phyloP scores from a whole-genome alignment of 2,329 filamentous ascomycete species.

The Cordyceps farinosa region DNA sequence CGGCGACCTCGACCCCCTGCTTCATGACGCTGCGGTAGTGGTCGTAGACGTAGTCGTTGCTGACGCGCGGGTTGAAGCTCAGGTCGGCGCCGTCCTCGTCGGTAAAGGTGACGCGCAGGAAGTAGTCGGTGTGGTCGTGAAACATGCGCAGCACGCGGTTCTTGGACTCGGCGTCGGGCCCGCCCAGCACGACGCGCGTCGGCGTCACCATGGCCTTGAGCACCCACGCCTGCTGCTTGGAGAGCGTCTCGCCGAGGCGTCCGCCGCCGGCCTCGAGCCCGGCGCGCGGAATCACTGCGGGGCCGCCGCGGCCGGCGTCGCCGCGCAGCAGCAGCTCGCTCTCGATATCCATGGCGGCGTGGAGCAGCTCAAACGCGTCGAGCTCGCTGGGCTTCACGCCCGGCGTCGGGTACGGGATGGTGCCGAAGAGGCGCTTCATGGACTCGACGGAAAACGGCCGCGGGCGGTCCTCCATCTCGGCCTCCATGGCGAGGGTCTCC shows the following conservation, averaged over 20 bases:
- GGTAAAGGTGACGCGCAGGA: slow-evolving; percentile 67
- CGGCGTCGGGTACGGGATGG: slow-evolving; percentile 54
- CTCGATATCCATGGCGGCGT: slow-evolving; percentile 40
- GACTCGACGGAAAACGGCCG: slow-evolving; percentile 49
- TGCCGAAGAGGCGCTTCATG: slow-evolving; percentile 48
- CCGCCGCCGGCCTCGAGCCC: slow-evolving; percentile 4
- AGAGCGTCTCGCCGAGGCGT: slow-evolving; percentile 26
- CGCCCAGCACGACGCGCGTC: slow-evolving; percentile 52
- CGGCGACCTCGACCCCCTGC: slow-evolving; percentile 60
- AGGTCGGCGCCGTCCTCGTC: slow-evolving; percentile 70
- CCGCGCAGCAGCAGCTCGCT: slow-evolving; percentile 28
- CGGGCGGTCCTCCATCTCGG: slow-evolving; percentile 23
- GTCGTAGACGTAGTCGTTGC: slow-evolving; percentile 46
- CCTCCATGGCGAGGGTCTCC: slow-evolving; percentile 27
- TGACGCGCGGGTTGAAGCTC: slow-evolving; percentile 49
- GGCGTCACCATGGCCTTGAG: slow-evolving; percentile 59
- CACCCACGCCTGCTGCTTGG: slow-evolving; percentile 45
- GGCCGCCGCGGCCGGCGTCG: slow-evolving; percentile 12
- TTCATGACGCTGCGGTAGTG: slow-evolving; percentile 60
- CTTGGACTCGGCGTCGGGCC: slow-evolving; percentile 63
- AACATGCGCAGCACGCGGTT: slow-evolving; percentile 71
- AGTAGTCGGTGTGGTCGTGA: slow-evolving; percentile 54
- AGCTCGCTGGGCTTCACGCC: slow-evolving; percentile 42
- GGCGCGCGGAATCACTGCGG: too few species aligned
- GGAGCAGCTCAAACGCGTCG: slow-evolving; percentile 38